Evolutionary conservation across 2,329 filamentous ascomycete species (phyloP).

Genomic region (Fusarium sarcochroum): DNA sequence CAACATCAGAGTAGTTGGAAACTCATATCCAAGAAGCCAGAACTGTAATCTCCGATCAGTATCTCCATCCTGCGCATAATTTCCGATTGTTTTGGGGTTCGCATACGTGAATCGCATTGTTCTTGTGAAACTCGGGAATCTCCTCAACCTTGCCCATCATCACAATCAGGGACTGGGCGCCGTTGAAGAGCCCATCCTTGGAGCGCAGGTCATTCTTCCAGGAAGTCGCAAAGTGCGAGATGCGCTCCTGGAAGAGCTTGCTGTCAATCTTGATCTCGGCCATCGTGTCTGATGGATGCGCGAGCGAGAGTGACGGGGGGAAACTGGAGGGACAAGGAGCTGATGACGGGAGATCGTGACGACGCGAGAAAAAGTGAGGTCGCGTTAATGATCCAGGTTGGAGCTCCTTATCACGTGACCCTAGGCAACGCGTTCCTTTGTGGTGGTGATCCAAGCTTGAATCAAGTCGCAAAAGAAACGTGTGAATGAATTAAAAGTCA

Average conservation of each 20-base stretch:
- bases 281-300: slow-evolving; percentile 64
- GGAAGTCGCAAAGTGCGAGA: slow-evolving; percentile 86
- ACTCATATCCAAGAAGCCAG: slow-evolving; percentile 98
- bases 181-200: slow-evolving; percentile 86
- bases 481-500: background rate
- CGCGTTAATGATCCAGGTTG: slow-evolving; percentile 58
- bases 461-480: no score
- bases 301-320: slow-evolving; percentile 48
- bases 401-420: slow-evolving; percentile 55
- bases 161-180: slow-evolving; percentile 87
- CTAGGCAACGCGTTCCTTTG: slow-evolving; percentile 44
- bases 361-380: slow-evolving; percentile 60
- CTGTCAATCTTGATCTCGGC: slow-evolving; percentile 95
- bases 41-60: slow-evolving; percentile 71
- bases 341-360: slow-evolving; percentile 46
- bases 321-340: slow-evolving; percentile 41
- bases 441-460: slow-evolving; percentile 40
- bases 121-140: slow-evolving; percentile 89
- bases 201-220: slow-evolving; percentile 98
- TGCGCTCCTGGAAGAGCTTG: slow-evolving; percentile 92
- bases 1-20: slow-evolving; percentile 94
- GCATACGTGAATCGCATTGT: slow-evolving; percentile 93
- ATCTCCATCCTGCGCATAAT: slow-evolving; percentile 8
- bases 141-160: slow-evolving; percentile 97
- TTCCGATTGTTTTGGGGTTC: background rate